Evolutionary conservation across 495 filamentous ascomycete species (phyloP).

Genomic region (Aspergillus homomorphus): DNA sequence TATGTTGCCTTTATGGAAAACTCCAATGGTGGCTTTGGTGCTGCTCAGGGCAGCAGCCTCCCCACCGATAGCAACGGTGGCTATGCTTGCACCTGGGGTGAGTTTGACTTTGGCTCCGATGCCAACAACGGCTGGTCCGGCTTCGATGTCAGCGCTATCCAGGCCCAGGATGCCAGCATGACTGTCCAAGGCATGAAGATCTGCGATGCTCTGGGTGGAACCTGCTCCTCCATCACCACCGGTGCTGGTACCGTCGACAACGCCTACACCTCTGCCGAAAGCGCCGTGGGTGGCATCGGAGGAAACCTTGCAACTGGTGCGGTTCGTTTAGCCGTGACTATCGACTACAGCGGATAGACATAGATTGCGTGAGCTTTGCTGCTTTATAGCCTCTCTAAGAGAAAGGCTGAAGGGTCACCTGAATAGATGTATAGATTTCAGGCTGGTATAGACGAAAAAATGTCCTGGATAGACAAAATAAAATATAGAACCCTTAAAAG

Average conservation of each 20-base stretch:
- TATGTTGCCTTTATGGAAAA: slow-evolving; percentile 51
- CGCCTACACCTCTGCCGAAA: slow-evolving; percentile 33
- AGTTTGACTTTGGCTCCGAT: slow-evolving; percentile 39
- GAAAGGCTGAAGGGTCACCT: not conserved
- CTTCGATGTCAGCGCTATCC: slow-evolving; percentile 47
- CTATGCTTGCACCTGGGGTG: slow-evolving; percentile 45
- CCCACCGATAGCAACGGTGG: slow-evolving; percentile 36
- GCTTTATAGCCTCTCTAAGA: not conserved
- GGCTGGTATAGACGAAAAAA: not conserved
- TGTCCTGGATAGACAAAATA: not conserved
- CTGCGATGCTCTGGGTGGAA: slow-evolving; percentile 28
- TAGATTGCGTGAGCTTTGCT: not conserved
- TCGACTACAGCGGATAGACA: slow-evolving; percentile 32
- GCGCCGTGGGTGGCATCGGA: slow-evolving; percentile 35
- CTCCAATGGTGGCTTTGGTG: slow-evolving; percentile 40
- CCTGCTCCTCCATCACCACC: slow-evolving; percentile 35
- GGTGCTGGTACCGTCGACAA: slow-evolving; percentile 28
- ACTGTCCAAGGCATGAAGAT: slow-evolving; percentile 39
- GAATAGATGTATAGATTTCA: not conserved
- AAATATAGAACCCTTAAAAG: not conserved
- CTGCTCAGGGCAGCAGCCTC: slow-evolving; percentile 32
- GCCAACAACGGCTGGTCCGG: slow-evolving; percentile 40
- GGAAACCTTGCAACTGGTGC: slow-evolving; percentile 29
- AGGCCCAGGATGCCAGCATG: slow-evolving; percentile 34
- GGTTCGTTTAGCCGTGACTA: slow-evolving; percentile 26